A percentile compares a stretch with the other conserved stretches of the same genome.
phyloP scores from a whole-genome alignment of 1,284 basidiomycete species.

The Microbotryum lychnidis-dioicae region DNA sequence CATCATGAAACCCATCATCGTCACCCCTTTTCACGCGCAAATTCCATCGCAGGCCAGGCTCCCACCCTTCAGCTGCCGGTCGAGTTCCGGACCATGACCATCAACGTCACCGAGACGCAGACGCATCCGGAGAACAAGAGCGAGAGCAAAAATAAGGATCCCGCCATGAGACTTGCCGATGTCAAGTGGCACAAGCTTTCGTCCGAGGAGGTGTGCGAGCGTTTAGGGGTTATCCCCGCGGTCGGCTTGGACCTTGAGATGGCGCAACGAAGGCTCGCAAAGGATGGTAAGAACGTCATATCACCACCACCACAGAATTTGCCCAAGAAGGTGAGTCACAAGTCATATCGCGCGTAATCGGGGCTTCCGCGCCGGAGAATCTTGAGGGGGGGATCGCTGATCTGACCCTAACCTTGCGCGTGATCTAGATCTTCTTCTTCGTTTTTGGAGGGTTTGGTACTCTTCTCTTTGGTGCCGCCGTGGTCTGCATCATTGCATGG shows the following conservation, averaged over 20 bases:
- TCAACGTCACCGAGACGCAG: constrained; percentile 11
- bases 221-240: constrained; percentile 45
- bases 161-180: constrained; percentile 34
- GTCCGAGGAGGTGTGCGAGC: constrained; percentile 44
- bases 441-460: constrained; percentile 51
- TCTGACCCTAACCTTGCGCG: not conserved
- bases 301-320: constrained; percentile 39
- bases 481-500: constrained; percentile 47
- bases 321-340: not conserved
- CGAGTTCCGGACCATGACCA: constrained; percentile 35
- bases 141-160: too few species aligned
- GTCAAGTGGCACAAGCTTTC: constrained; percentile 49
- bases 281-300: constrained; percentile 49
- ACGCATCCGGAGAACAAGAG: not conserved
- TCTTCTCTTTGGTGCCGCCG: constrained; percentile 49
- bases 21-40: too few species aligned
- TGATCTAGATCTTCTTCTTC: constrained; percentile 40
- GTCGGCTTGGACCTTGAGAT: constrained; percentile 47
- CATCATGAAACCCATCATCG: too few species aligned
- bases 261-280: constrained; percentile 42
- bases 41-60: too few species aligned
- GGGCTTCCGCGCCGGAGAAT: too few species aligned
- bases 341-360: too few species aligned
- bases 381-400: too few species aligned
- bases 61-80: constrained; percentile 24